Evolutionary conservation across 1,284 basidiomycete species (phyloP).

Genomic region (Apiotrichum montevideense): DNA sequence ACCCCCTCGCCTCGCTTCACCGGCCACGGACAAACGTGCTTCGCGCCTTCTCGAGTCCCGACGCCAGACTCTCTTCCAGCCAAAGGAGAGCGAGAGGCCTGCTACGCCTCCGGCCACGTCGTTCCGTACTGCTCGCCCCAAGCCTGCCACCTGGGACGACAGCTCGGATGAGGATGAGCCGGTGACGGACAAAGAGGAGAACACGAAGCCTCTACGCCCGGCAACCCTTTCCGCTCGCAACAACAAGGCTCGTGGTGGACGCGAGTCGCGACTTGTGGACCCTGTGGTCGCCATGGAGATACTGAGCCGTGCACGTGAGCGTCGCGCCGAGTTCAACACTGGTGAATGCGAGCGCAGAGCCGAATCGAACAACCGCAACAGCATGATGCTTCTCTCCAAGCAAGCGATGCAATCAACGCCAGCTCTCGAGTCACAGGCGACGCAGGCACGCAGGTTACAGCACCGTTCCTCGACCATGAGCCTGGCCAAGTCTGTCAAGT

Average conservation of each 20-base stretch:
- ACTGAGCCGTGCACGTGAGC: conserved; percentile 29
- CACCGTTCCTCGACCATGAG: conserved; percentile 2
- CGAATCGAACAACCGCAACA: conserved; percentile 12
- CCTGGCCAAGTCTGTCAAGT: background rate
- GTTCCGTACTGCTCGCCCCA: conserved; percentile 9
- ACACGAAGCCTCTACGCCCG: background rate
- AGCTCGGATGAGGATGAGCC: conserved; percentile 16
- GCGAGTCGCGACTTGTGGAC: conserved; percentile 25
- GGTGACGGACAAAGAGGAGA: conserved; percentile 14
- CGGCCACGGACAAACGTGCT: background rate
- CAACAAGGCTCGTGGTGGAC: conserved; percentile 13
- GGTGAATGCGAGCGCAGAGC: conserved; percentile 26
- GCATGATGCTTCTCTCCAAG: conserved; percentile 2
- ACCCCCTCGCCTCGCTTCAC: background rate
- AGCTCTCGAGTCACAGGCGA: background rate
- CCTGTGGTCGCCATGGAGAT: conserved; percentile 21
- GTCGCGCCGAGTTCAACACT: conserved; percentile 21
- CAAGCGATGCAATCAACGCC: background rate
- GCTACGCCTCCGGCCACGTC: conserved; percentile 3
- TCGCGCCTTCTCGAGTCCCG: background rate
- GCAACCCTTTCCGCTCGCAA: conserved; percentile 1
- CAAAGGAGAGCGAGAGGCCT: background rate
- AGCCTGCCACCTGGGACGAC: conserved; percentile 16
- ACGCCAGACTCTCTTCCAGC: background rate
- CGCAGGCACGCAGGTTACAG: background rate